phyloP scores from a whole-genome alignment of 106 monocot genomes.

The Narthecium ossifragum region DNA sequence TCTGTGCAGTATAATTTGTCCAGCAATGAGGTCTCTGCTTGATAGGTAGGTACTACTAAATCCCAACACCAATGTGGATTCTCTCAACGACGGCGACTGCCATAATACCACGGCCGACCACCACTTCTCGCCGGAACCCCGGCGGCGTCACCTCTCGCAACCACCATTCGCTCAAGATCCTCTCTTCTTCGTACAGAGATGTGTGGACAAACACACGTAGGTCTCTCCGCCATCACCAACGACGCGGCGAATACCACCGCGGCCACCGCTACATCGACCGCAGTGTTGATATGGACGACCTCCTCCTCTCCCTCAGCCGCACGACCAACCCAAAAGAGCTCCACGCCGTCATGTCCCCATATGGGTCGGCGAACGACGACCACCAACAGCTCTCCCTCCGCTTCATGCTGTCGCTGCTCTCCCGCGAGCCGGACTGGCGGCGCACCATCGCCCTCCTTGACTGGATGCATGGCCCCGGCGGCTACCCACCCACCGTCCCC shows the following conservation, averaged over 20 bases:
- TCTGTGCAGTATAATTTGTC: too few relatives aligned
- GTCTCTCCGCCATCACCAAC: background rate
- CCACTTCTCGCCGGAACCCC: too few relatives aligned
- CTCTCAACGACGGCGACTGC: too few relatives aligned
- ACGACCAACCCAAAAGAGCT: conserved; percentile 48
- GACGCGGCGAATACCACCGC: background rate
- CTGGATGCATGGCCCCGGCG: conserved; percentile 68
- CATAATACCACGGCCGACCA: too few relatives aligned
- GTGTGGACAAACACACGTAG: too few relatives aligned
- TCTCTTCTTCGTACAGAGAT: too few relatives aligned
- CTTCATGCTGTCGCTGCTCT: conserved; percentile 80
- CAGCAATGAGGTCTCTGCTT: too few relatives aligned
- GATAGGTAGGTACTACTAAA: too few relatives aligned
- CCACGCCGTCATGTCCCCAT: conserved; percentile 66
- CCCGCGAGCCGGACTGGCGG: conserved; percentile 49
- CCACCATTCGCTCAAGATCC: too few relatives aligned
- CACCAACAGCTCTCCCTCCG: conserved; percentile 49
- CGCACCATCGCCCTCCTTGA: conserved; percentile 93
- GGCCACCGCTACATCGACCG: conserved; percentile 34
- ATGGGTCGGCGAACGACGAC: conserved; percentile 3
- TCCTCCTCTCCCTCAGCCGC: conserved; percentile 39
- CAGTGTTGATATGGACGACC: conserved; percentile 53
- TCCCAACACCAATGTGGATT: too few relatives aligned
- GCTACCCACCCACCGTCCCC: conserved; percentile 43
- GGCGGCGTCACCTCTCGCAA: too few relatives aligned